A percentile compares a stretch with the other conserved stretches of the same genome.
These are phyloP conservation scores for Chlamydomonas schloesseri DNA, from an alignment of 139 green algal species.

Conservation along the genomic window DNA sequence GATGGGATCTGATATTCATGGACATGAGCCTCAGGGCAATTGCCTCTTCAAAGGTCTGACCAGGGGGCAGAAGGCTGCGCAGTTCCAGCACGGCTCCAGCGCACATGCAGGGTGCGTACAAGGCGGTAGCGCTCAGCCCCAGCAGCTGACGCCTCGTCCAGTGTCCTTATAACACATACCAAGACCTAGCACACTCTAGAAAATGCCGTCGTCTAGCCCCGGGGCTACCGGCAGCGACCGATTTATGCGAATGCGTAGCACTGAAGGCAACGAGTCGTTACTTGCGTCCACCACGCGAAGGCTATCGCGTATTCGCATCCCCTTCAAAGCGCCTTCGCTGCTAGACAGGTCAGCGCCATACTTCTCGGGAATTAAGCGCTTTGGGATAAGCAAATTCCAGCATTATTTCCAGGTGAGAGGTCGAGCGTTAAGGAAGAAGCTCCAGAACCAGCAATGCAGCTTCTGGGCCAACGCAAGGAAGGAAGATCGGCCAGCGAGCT, in stretches of 20 bases:
- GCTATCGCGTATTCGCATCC: constrained; percentile 19
- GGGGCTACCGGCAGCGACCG: neutral
- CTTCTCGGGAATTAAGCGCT: constrained; percentile 65
- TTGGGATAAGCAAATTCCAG: constrained; percentile 55
- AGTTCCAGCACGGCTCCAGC: too few relatives aligned
- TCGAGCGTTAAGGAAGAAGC: neutral
- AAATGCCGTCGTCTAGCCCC: too few relatives aligned
- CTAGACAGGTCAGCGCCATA: constrained; percentile 43
- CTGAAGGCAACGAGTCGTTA: neutral
- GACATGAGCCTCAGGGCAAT: too few relatives aligned
- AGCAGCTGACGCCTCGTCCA: too few relatives aligned
- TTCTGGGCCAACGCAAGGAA: neutral
- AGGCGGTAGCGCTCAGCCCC: too few relatives aligned
- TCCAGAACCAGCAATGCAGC: neutral
- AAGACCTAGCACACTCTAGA: too few relatives aligned
- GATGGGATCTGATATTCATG: too few relatives aligned
- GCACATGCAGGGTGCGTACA: too few relatives aligned
- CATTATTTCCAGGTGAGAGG: constrained; percentile 39
- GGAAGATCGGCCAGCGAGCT: neutral
- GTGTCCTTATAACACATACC: too few relatives aligned
- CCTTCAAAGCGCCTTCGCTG: constrained; percentile 32
- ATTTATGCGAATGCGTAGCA: neutral
- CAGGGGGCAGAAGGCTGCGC: too few relatives aligned
- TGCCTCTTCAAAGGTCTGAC: too few relatives aligned
- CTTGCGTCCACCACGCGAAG: neutral